A percentile compares a stretch with the other conserved stretches of the same genome.
These are phyloP conservation scores for Fusarium piperis DNA, from an alignment of 2,329 filamentous ascomycete species.

Conservation along the genomic window DNA sequence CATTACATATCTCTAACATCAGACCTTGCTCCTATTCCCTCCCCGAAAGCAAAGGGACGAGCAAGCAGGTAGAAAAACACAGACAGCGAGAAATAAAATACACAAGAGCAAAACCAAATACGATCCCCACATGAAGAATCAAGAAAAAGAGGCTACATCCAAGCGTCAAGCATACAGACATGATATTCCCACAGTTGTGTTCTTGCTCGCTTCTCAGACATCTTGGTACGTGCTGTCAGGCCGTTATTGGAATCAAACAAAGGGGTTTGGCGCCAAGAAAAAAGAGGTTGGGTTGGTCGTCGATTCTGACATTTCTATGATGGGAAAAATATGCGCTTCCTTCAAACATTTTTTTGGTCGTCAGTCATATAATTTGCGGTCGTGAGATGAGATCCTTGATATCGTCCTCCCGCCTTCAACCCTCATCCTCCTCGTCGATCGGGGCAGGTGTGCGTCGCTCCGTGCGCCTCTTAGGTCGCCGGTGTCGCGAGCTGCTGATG, in stretches of 20 bases:
- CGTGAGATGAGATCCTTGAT: not conserved
- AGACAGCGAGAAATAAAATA: conserved; percentile 9
- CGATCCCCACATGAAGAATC: conserved; percentile 2
- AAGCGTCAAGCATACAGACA: conserved; percentile 27
- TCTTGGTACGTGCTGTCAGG: conserved; percentile 18
- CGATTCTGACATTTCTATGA: conserved; percentile 32
- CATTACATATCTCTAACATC: not conserved
- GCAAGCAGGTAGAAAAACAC: conserved; percentile 8
- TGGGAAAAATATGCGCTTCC: conserved; percentile 31
- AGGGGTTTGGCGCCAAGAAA: conserved; percentile 7
- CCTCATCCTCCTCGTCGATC: conserved; percentile 78
- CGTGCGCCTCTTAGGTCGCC: conserved; percentile 72
- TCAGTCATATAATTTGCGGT: conserved; percentile 21
- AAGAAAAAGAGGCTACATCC: not conserved
- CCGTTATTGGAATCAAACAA: conserved; percentile 32
- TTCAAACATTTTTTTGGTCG: conserved; percentile 28
- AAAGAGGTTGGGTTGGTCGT: conserved; percentile 26
- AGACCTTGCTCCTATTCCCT: not conserved
- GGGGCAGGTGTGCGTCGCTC: conserved; percentile 77
- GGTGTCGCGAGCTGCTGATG: conserved; percentile 75
- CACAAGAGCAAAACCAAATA: conserved; percentile 8
- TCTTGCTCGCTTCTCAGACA: conserved; percentile 15
- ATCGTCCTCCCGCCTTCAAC: conserved; percentile 47
- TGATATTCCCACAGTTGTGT: conserved; percentile 41
- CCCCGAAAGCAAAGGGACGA: not conserved